Base-by-base conservation (phyloP, 371 early-diverging fungal species). In the Basidiobolus meristosporus region DNA sequence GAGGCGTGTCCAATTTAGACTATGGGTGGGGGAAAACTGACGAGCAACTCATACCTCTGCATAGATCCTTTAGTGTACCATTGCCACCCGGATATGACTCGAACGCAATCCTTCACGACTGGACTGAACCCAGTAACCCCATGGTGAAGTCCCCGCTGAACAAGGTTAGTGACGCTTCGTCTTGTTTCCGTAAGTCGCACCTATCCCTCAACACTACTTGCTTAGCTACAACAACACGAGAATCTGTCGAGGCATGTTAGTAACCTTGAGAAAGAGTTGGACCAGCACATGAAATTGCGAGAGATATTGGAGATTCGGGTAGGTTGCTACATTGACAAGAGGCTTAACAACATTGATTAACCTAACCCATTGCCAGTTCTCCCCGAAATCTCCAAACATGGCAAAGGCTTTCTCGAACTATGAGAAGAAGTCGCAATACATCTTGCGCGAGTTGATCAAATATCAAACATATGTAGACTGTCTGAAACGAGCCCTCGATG, bases 1-100 rank as follows among this genome's bases (percentile, higher is more conserved):
- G 88, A 18, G 82, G 82, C 23, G 72, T 83, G 2, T 65, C 77
- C 38, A 88, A 78, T 45, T 66, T 79, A 50, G 90, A 90, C 46
- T 90, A 83, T 43, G 92, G 92, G 0, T 92, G 92, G 92, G 34
- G 34, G 3, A 12, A n/a, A n/a, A n/a, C n/a, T n/a, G n/a, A n/a
- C n/a, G n/a, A n/a, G n/a, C n/a, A n/a, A n/a, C n/a, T n/a, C n/a
- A n/a, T n/a, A n/a, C n/a, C 18, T 18, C 14, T 7, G 5, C 14
- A 18, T n/a, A 6, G 14, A n/a, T n/a, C n/a, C n/a, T n/a, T n/a
- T n/a, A 33, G 28, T 29, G 36, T 22, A 9, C 22, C 11, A 15
- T 36, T 23, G 17, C n/a, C 40, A 21, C 40, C 2, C 52, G 50
- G 46, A 51, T 55, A 36, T 36, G 48, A 18, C 42, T 11, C 19